Conservation (phyloP, 257 asterid species). For the Misopates orontium region DNA sequence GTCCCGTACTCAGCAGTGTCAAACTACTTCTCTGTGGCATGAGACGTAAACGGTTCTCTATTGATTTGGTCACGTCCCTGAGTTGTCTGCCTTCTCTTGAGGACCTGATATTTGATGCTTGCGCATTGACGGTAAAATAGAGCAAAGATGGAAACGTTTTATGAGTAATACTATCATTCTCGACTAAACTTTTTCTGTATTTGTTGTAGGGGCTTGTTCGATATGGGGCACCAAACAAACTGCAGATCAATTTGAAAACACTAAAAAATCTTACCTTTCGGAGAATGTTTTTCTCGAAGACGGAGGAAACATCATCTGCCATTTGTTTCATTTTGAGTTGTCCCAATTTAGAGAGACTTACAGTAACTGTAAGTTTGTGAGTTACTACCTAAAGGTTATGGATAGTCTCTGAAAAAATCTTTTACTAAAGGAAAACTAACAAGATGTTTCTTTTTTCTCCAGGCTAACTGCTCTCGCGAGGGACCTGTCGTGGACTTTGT, state of each 20-base stretch:
- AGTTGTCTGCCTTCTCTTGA: too few relatives aligned
- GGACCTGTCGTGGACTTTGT: conserved; percentile 31
- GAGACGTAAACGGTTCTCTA: too few relatives aligned
- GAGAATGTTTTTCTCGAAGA: conserved; percentile 48
- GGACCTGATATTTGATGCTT: too few relatives aligned
- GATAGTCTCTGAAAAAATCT: background rate
- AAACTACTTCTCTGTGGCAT: too few relatives aligned
- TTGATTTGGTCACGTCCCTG: too few relatives aligned
- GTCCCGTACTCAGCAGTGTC: too few relatives aligned
- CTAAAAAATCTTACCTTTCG: conserved; percentile 49
- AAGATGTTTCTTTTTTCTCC: background rate
- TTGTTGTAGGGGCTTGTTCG: conserved; percentile 52
- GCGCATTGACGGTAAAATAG: too few relatives aligned
- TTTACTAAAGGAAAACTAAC: background rate
- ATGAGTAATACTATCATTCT: background rate
- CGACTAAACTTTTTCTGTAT: background rate
- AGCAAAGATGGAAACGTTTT: too few relatives aligned
- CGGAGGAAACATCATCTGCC: conserved; percentile 48
- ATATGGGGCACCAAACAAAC: conserved; percentile 49
- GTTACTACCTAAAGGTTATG: conserved; percentile 21
- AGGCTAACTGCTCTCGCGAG: conserved; percentile 28
- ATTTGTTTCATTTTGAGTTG: conserved; percentile 61
- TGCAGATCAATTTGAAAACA: conserved; percentile 36
- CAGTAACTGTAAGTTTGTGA: conserved; percentile 47
- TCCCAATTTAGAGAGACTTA: conserved; percentile 46